phyloP scores from a whole-genome alignment of 371 early-diverging fungal species.

The Mortierella polycephala region DNA sequence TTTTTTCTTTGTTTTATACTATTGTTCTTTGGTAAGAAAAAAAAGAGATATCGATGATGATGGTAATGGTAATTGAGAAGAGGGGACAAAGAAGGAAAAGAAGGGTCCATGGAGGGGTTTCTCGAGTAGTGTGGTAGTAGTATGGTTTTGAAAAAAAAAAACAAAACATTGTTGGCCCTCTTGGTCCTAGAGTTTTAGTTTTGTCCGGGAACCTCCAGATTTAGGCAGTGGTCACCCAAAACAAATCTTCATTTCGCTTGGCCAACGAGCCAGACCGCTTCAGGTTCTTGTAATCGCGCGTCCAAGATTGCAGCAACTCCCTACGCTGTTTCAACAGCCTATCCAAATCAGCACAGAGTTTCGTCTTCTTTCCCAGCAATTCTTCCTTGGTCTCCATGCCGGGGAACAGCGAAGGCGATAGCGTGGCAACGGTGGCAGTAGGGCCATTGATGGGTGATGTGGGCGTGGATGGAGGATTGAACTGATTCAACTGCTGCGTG shows the following conservation, averaged over 20 bases:
- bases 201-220: not conserved
- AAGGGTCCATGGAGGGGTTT: too few relatives aligned
- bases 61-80: too few relatives aligned
- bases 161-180: not conserved
- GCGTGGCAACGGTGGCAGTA: not conserved
- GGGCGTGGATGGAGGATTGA: conserved; percentile 13
- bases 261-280: conserved; percentile 52
- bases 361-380: conserved; percentile 22
- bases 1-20: too few relatives aligned
- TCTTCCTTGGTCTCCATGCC: conserved; percentile 19
- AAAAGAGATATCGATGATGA: too few relatives aligned
- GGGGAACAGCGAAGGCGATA: conserved; percentile 3
- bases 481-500: conserved; percentile 29
- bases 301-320: conserved; percentile 49
- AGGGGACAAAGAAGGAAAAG: too few relatives aligned
- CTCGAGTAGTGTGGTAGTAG: too few relatives aligned
- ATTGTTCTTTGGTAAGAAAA: too few relatives aligned
- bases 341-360: conserved; percentile 32
- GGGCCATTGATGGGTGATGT: conserved; percentile 6
- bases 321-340: conserved; percentile 38
- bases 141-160: too few relatives aligned
- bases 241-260: conserved; percentile 39
- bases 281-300: conserved; percentile 52
- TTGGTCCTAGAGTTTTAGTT: not conserved
- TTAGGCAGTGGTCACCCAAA: conserved; percentile 51